phyloP scores from a whole-genome alignment of 257 asterid species.

The Ehretia macrophylla region DNA sequence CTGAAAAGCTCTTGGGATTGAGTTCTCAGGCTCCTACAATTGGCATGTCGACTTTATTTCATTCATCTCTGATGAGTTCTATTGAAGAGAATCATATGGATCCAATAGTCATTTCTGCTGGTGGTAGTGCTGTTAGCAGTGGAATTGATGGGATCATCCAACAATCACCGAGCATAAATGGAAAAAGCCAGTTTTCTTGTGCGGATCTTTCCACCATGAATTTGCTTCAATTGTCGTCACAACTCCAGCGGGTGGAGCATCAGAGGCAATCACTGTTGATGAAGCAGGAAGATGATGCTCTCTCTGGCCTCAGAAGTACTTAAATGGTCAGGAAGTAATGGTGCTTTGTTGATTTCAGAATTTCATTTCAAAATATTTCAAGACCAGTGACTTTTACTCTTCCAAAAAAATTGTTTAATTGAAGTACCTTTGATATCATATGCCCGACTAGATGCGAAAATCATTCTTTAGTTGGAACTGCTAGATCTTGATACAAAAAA shows the following conservation, averaged over 20 bases:
- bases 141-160: conserved; percentile 12
- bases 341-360: not conserved
- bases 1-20: not conserved
- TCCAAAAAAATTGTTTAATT: too few relatives aligned
- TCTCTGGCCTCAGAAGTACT: conserved; percentile 2
- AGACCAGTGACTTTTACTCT: too few relatives aligned
- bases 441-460: too few relatives aligned
- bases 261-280: conserved; percentile 36
- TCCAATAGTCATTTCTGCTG: conserved; percentile 6
- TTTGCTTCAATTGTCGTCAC: conserved; percentile 53
- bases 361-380: not conserved
- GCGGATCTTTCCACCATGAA: conserved; percentile 31
- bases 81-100: conserved; percentile 4
- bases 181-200: conserved; percentile 8
- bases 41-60: not conserved
- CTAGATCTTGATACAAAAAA: too few relatives aligned
- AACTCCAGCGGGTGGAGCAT: conserved; percentile 55
- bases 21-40: not conserved
- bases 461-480: too few relatives aligned
- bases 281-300: conserved; percentile 36
- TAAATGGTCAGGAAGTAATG: not conserved
- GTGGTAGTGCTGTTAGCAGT: not conserved
- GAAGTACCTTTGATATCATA: too few relatives aligned
- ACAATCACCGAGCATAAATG: conserved; percentile 5
- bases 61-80: conserved; percentile 7